Conservation (phyloP, 495 filamentous ascomycete genomes). For the Penicillium egyptiacum region DNA sequence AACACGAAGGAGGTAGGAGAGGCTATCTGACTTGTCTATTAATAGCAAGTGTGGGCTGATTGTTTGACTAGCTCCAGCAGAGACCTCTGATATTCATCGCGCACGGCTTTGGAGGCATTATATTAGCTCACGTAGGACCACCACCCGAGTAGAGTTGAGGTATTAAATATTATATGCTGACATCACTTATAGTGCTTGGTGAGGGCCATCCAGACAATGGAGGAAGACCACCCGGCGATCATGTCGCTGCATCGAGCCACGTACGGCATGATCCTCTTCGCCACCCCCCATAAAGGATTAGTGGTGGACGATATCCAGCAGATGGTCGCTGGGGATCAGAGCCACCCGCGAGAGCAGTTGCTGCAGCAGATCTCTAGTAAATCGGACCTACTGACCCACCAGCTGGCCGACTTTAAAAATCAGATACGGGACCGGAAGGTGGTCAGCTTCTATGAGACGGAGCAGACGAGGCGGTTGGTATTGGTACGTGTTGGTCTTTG, state of each 20-base stretch:
- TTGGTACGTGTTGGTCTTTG: conserved; percentile 9
- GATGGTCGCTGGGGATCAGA: conserved; percentile 26
- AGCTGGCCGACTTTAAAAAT: conserved; percentile 27
- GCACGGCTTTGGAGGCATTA: conserved; percentile 35
- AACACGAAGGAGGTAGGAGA: conserved; percentile 17
- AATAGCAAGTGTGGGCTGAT: conserved; percentile 6
- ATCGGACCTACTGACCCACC: conserved; percentile 22
- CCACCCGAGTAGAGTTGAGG: not conserved
- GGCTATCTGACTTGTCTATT: not conserved
- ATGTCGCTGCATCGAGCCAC: conserved; percentile 33
- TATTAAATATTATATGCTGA: not conserved
- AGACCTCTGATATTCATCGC: conserved; percentile 33
- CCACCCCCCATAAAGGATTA: conserved; percentile 34
- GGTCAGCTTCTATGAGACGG: conserved; percentile 34
- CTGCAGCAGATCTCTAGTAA: conserved; percentile 20
- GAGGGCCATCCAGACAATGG: conserved; percentile 25
- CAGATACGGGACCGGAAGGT: conserved; percentile 31
- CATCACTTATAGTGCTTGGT: conserved; percentile 26
- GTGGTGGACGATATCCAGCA: conserved; percentile 32
- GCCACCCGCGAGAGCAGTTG: conserved; percentile 27
- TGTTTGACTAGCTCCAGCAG: conserved; percentile 12
- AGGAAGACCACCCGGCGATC: conserved; percentile 29
- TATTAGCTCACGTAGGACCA: conserved; percentile 30
- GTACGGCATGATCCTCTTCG: conserved; percentile 38
- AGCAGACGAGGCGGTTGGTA: conserved; percentile 26